Percentiles rank a stretch among this genome's conserved stretches.
These are phyloP conservation scores for Penicillium janthinellum DNA, from an alignment of 2,329 filamentous ascomycete species.

Conservation along the genomic window DNA sequence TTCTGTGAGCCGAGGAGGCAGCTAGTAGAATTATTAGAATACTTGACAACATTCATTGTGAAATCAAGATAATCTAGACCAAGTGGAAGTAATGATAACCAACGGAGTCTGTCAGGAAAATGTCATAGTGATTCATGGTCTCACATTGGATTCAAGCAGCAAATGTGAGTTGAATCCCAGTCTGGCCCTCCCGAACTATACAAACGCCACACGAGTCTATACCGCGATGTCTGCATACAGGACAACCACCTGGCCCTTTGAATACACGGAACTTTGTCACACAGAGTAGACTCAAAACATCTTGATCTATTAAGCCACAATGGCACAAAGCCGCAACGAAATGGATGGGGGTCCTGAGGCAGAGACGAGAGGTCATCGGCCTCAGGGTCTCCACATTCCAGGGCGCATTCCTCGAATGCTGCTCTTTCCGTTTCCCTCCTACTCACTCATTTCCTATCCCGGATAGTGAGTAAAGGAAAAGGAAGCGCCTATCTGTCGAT, in stretches of 20 bases:
- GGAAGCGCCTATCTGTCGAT: background rate
- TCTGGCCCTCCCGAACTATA: background rate
- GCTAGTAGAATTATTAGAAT: background rate
- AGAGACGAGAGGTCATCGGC: background rate
- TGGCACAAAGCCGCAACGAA: background rate
- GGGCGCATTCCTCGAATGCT: conserved; percentile 14
- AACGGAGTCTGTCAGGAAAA: background rate
- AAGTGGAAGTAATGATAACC: background rate
- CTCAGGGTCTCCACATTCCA: conserved; percentile 17
- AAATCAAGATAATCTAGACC: background rate
- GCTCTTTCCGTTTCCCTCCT: conserved; percentile 13
- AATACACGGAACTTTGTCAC: too few relatives aligned
- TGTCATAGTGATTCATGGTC: background rate
- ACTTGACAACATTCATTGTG: background rate
- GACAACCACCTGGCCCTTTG: background rate
- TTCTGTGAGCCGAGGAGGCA: background rate
- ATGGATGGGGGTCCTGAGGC: background rate
- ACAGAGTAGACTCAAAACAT: background rate
- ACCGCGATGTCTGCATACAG: background rate
- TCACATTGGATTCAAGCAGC: background rate
- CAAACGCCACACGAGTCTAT: background rate
- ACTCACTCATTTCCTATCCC: conserved; percentile 5
- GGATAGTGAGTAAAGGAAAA: background rate
- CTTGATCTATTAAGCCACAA: background rate
- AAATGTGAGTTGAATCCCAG: too few relatives aligned